Evolutionary conservation across 768 basidiomycete species (phyloP).

Genomic region (Mycena chlorophos): DNA sequence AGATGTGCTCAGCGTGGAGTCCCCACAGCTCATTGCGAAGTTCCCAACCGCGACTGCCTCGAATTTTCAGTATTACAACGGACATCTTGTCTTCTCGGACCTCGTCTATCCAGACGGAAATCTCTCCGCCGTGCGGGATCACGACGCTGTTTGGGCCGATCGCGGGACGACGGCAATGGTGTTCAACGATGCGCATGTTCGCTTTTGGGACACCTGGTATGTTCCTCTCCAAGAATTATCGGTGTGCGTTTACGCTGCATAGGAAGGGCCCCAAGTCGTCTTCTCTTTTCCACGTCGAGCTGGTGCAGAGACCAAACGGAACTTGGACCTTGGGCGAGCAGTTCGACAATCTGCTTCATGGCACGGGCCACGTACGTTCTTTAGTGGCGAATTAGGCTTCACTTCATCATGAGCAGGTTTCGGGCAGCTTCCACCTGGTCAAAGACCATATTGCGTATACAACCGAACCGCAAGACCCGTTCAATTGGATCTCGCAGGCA

Average conservation of each 20-base stretch:
- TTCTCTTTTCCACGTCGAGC: conserved; percentile 68
- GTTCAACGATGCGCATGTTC: conserved; percentile 60
- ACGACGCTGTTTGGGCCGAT: conserved; percentile 71
- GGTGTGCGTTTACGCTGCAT: background rate
- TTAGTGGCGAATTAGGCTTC: background rate
- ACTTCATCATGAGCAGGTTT: conserved; percentile 70
- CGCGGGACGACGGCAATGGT: conserved; percentile 72
- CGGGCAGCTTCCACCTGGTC: conserved; percentile 28
- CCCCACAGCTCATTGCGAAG: conserved; percentile 53
- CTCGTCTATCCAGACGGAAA: conserved; percentile 77
- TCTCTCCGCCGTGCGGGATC: conserved; percentile 62
- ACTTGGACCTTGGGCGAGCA: conserved; percentile 55
- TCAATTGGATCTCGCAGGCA: no score
- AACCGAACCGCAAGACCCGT: background rate
- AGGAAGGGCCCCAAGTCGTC: conserved; percentile 69
- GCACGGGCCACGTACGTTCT: conserved; percentile 68
- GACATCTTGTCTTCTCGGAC: conserved; percentile 82
- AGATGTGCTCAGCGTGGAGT: conserved; percentile 33
- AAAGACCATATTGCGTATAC: background rate
- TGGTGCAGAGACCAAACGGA: conserved; percentile 47
- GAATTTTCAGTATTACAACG: conserved; percentile 69
- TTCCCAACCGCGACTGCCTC: conserved; percentile 67
- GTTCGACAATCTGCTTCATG: conserved; percentile 62
- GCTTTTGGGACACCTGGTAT: conserved; percentile 65
- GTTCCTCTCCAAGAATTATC: no score